Evolutionary conservation across 2,329 filamentous ascomycete genomes (phyloP), one percentile per base, ranked within the genome.

Genomic region (Xylaria sp.): DNA sequence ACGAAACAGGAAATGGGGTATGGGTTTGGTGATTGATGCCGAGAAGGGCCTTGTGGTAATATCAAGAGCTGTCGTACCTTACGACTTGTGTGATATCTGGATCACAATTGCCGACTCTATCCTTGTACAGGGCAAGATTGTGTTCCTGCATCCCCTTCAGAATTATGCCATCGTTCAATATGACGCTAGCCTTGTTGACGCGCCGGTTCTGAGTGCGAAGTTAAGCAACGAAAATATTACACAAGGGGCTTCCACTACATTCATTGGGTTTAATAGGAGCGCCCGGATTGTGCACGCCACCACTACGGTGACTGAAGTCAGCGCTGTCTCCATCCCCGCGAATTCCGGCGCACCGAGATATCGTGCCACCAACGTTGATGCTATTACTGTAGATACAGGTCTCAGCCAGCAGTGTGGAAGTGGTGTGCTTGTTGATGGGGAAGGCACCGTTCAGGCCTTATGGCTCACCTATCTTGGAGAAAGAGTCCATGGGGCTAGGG

Each of bases 391-490:
- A 32, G 96, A 99, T 78, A 98, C 95, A 3, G 94, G 90, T 70
- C 86, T 99, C 4, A 95, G 93, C 68, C 90, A 91, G 1, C 94
- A 97, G 76, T 98, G 96, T 77, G 95, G 94, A 64, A 97, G 93
- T 70, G 97, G 97, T 77, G 97, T 98, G 0, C 86, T 99, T 45
- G 90, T 98, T 14, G 89, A 92, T 2, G 91, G 95, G 71, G 93
- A 98, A 74, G 96, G 96, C 24, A 94, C 93, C 4, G 94, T 99
- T 0, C 94, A 98, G 79, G 96, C 96, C 1, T 84, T 99, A 34
- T 99, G 97, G 97, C 85, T 99, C 62, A 98, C 94, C 6, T 99
- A 99, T 79, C 89, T 99, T 0, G 96, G 96, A 57, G 96, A 99
- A 81, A 90, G 95, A 39, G 92, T 89, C 0, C 90, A 90, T 76